Base-by-base conservation (phyloP, 2,329 filamentous ascomycete genomes). In the Penicillium aurantiogriseum region DNA sequence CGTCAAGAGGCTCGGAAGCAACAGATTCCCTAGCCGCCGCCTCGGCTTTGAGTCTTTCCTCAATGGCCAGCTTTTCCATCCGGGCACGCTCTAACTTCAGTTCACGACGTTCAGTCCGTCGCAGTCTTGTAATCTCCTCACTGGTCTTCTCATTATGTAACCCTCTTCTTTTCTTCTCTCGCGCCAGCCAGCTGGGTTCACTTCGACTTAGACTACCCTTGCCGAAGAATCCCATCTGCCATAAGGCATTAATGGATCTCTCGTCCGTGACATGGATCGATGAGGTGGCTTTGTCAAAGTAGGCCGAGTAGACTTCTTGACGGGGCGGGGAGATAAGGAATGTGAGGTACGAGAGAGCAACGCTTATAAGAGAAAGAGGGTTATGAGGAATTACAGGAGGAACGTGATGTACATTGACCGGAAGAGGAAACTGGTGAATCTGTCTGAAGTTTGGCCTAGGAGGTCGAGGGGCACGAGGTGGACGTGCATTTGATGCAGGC, bases 221-320 rank as follows among this genome's bases (percentile, higher is more conserved):
- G 47, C 95, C 95, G 75, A 93, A 99, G 76, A 99, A 99, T 5
- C 94, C 94, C 78, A 95, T 91, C 75, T 96, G 90, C 94, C 95
- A 99, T 25, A 99, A 76, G 1, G 88, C 91, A 54, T 89, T 83
- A 61, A 95, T 88, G 4, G 91, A 88, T 54, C 82, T 81, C 27
- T 86, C 80, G 72, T 97, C 88, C 19, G 86, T 91, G 56, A 99
- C 82, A 71, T 96, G 91, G 17, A 99, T 84, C 0, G 92, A 94
- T 31, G 88, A 85, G 4, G 91, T 95, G 56, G 88, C 85, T 2
- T 84, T 76, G n/a, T 91, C 93, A 81, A 93, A 97, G 63, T 88
- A 84, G 50, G 88, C 93, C 48, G 83, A 79, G 71, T 94, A 88
- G 42, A 86, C 77, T 38, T 84, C 77, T 11, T 83, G 79, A 5